These are phyloP conservation scores for Penicillium flavigenum DNA, from an alignment of 495 filamentous ascomycete species.

Conservation along the genomic window DNA sequence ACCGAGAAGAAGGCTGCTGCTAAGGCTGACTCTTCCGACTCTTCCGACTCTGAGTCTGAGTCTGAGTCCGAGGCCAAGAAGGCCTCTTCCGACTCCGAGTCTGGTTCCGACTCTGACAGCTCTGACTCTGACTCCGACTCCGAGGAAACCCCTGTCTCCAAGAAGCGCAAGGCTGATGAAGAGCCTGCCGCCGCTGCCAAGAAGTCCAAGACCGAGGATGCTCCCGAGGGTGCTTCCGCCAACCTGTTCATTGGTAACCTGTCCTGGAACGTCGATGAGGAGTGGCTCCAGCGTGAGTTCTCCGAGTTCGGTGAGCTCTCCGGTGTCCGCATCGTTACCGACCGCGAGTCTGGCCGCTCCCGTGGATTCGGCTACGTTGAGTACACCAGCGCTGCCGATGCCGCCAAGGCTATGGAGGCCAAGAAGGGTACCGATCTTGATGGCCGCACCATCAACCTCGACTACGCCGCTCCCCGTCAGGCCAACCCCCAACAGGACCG, in stretches of 20 bases:
- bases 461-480: constrained; percentile 74
- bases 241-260: constrained; percentile 93
- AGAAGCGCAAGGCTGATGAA: constrained; percentile 89
- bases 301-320: constrained; percentile 75
- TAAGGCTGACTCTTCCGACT: constrained; percentile 21
- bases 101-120: constrained; percentile 35
- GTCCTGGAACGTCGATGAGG: constrained; percentile 93
- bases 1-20: constrained; percentile 21
- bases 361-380: constrained; percentile 98
- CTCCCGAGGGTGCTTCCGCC: constrained; percentile 61
- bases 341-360: constrained; percentile 78
- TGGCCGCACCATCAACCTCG: constrained; percentile 82
- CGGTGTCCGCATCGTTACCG: constrained; percentile 77
- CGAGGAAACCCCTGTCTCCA: constrained; percentile 53
- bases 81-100: constrained; percentile 35
- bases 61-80: constrained; percentile 31
- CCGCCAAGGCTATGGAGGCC: constrained; percentile 71
- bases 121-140: constrained; percentile 50
- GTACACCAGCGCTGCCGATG: constrained; percentile 67
- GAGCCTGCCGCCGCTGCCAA: constrained; percentile 64
- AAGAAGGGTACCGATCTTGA: constrained; percentile 82
- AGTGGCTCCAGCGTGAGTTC: constrained; percentile 85
- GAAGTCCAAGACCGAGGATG: constrained; percentile 75
- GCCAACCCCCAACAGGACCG: constrained; percentile 54
- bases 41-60: constrained; percentile 27